These are phyloP conservation scores for Calonectria ilicicola DNA, from an alignment of 2,329 filamentous ascomycete species.

Conservation along the genomic window DNA sequence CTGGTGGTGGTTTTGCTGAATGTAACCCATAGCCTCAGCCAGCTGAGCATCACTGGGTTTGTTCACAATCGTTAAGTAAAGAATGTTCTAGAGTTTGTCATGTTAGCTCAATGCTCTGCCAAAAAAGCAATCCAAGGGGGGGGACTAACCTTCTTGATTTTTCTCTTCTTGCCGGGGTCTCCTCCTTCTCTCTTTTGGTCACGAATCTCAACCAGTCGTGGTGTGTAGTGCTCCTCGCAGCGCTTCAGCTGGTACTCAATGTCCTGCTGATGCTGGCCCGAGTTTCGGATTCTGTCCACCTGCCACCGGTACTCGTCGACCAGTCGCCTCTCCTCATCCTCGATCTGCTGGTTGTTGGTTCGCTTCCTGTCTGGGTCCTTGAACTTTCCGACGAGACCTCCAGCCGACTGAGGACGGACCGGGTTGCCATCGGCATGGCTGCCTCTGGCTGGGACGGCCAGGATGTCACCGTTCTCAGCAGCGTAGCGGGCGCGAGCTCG, in stretches of 20 bases:
- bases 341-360: background rate
- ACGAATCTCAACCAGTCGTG: background rate
- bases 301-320: background rate
- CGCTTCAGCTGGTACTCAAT: background rate
- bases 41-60: background rate
- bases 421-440: background rate
- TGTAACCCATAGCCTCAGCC: background rate
- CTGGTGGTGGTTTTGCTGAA: background rate
- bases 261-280: background rate
- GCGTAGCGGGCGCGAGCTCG: background rate
- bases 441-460: background rate
- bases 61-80: constrained; percentile 1
- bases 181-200: no score
- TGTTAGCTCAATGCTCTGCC: background rate
- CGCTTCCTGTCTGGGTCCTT: constrained; percentile 2
- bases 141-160: constrained; percentile 1
- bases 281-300: background rate
- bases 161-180: background rate
- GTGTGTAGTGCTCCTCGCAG: background rate
- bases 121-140: no score
- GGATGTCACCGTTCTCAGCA: background rate
- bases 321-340: background rate
- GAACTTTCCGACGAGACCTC: background rate
- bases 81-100: background rate
- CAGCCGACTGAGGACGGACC: background rate